A percentile compares a stretch with the other conserved stretches of the same genome.
Evolutionary conservation across 495 filamentous ascomycete species (phyloP).

Genomic region (Penicillium arizonense): DNA sequence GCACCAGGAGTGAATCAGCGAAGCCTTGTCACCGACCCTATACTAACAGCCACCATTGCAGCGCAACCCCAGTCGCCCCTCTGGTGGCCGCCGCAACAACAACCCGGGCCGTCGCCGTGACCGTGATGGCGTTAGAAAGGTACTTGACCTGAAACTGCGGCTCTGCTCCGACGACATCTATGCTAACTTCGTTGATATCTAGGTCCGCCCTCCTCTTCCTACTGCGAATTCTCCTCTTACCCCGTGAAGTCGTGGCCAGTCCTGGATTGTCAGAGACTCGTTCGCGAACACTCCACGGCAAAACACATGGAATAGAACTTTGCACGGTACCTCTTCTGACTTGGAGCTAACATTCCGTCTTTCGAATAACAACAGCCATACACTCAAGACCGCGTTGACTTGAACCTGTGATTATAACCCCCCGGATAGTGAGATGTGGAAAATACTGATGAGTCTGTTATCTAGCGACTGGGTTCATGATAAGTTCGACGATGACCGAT

Average conservation of each 20-base stretch:
- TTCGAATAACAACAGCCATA: slow-evolving; percentile 54
- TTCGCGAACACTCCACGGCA: slow-evolving; percentile 31
- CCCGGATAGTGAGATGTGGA: slow-evolving; percentile 4
- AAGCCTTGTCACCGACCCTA: neutral
- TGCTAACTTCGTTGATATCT: neutral
- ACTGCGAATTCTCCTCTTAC: slow-evolving; percentile 37
- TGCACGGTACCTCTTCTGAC: slow-evolving; percentile 46
- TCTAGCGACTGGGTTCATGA: slow-evolving; percentile 89
- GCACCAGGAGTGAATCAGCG: neutral
- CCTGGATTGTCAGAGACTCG: slow-evolving; percentile 29
- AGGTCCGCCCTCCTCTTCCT: slow-evolving; percentile 47
- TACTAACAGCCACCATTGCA: slow-evolving; percentile 20
- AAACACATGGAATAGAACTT: slow-evolving; percentile 39
- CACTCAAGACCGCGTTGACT: slow-evolving; percentile 50
- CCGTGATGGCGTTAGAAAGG: slow-evolving; percentile 76
- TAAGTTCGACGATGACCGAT: slow-evolving; percentile 68
- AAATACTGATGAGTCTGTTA: slow-evolving; percentile 13
- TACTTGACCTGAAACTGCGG: slow-evolving; percentile 23
- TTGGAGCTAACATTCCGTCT: slow-evolving; percentile 55
- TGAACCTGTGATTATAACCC: slow-evolving; percentile 49
- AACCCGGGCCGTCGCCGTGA: slow-evolving; percentile 61
- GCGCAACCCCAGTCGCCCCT: slow-evolving; percentile 35
- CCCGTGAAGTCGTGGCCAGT: slow-evolving; percentile 38
- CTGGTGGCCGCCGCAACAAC: slow-evolving; percentile 54
- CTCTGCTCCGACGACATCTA: neutral